A percentile compares a stretch with the other conserved stretches of the same genome.
Conservation (phyloP, 2,329 filamentous ascomycete genomes). For the Botrytis tulipae region DNA sequence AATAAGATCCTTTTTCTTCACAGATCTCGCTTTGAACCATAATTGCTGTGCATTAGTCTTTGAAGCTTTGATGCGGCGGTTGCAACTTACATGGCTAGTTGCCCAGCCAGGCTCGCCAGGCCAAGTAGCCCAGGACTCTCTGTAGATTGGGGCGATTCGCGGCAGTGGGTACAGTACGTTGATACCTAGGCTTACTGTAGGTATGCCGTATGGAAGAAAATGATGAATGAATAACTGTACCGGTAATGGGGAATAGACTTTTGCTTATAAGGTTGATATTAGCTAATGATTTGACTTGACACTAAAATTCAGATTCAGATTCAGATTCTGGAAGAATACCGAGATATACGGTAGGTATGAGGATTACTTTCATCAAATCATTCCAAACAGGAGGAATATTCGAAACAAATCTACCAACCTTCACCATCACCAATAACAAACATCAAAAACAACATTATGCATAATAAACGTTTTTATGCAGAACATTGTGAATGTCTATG, state of each 20-base stretch:
- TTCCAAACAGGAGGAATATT: not conserved
- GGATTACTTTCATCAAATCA: not conserved
- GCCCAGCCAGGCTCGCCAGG: not conserved
- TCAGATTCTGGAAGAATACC: not conserved
- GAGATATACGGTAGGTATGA: not conserved
- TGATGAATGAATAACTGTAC: not conserved
- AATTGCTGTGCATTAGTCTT: not conserved
- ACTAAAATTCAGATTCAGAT: not conserved
- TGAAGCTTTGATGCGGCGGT: slow-evolving; percentile 6
- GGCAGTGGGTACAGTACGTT: not conserved
- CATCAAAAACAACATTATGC: not conserved
- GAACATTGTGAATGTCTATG: not conserved
- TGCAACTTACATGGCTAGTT: not conserved
- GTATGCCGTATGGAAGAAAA: not conserved
- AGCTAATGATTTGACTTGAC: not conserved
- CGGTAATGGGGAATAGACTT: not conserved
- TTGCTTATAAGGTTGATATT: not conserved
- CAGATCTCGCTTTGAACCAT: slow-evolving; percentile 8
- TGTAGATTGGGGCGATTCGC: not conserved
- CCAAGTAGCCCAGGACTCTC: not conserved
- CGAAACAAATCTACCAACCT: not conserved
- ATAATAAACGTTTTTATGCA: not conserved
- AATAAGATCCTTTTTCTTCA: not conserved
- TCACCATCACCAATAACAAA: not conserved
- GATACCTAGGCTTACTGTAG: not conserved